phyloP scores from a whole-genome alignment of 1,284 basidiomycete species.

The Pyrrhoderma lamaoense region DNA sequence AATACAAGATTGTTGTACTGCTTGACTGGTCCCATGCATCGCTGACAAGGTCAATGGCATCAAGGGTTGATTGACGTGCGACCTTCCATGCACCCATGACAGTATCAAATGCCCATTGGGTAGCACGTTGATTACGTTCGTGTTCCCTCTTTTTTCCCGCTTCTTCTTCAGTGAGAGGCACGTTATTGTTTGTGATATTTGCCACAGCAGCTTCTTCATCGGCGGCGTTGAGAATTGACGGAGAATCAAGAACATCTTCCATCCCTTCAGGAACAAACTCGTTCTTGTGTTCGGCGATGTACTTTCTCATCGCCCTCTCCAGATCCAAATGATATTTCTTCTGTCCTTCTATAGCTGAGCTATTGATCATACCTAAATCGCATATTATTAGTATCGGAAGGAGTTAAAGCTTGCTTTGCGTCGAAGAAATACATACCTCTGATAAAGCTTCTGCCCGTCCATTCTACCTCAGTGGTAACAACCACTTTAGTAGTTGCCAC shows the following conservation, averaged over 20 bases:
- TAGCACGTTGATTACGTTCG: constrained; percentile 59
- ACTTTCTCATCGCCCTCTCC: constrained; percentile 77
- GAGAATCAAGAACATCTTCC: constrained; percentile 39
- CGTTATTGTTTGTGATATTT: constrained; percentile 10
- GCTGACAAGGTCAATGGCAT: constrained; percentile 62
- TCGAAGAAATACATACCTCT: constrained; percentile 52
- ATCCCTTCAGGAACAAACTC: constrained; percentile 87
- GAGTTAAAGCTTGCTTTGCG: not conserved
- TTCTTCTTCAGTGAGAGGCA: constrained; percentile 24
- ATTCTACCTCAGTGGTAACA: constrained; percentile 91
- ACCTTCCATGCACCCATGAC: constrained; percentile 69
- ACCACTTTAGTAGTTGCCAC: constrained; percentile 69
- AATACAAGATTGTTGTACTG: constrained; percentile 60
- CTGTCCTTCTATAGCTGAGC: constrained; percentile 90
- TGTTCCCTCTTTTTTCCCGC: constrained; percentile 48
- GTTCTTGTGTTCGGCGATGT: constrained; percentile 81
- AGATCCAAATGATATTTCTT: constrained; percentile 83
- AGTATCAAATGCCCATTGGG: constrained; percentile 84
- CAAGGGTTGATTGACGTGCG: constrained; percentile 57
- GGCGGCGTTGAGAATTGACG: constrained; percentile 14
- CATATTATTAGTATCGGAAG: not conserved
- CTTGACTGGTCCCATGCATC: constrained; percentile 71
- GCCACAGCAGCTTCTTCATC: constrained; percentile 13
- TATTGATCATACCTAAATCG: constrained; percentile 81
- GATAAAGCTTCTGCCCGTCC: constrained; percentile 95